A percentile compares a stretch with the other conserved stretches of the same genome.
Evolutionary conservation across 2,329 filamentous ascomycete genomes (phyloP).

Genomic region (Neoarthrinium moseri): DNA sequence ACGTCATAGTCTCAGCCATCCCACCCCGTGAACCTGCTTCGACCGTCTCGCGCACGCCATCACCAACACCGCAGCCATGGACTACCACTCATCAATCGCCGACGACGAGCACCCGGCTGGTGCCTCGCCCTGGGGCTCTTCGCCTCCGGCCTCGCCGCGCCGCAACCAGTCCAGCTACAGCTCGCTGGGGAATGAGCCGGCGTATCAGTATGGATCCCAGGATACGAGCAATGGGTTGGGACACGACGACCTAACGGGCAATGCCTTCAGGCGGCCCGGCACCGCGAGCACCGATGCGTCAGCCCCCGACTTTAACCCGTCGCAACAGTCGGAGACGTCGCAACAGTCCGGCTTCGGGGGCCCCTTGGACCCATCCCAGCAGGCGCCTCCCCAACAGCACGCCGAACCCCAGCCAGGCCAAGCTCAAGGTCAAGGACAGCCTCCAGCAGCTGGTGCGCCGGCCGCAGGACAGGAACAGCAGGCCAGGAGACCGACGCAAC

Average conservation of each 20-base stretch:
- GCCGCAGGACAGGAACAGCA: conserved; percentile 37
- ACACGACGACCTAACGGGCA: conserved; percentile 34
- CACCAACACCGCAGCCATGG: conserved; percentile 40
- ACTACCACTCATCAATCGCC: conserved; percentile 56
- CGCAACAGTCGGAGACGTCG: conserved; percentile 26
- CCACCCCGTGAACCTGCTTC: neutral
- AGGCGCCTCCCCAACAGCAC: conserved; percentile 12
- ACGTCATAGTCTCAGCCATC: conserved; percentile 8
- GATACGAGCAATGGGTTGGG: conserved; percentile 42
- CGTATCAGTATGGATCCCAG: conserved; percentile 42
- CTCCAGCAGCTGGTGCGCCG: conserved; percentile 13
- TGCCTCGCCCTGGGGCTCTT: conserved; percentile 56
- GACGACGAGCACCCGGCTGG: conserved; percentile 53
- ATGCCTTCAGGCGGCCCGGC: conserved; percentile 42
- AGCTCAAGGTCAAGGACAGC: conserved; percentile 19
- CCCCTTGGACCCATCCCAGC: conserved; percentile 13
- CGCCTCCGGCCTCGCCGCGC: conserved; percentile 49
- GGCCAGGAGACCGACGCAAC: conserved; percentile 58
- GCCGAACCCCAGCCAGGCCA: conserved; percentile 20
- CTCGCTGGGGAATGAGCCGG: conserved; percentile 37
- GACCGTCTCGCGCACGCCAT: neutral
- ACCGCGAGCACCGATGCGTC: conserved; percentile 46
- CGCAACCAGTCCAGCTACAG: conserved; percentile 44
- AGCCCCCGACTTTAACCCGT: conserved; percentile 37
- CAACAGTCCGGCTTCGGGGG: conserved; percentile 25